Evolutionary conservation across 1,139 yeast genomes (phyloP), one percentile per base, ranked within the genome.

Genomic region (Hanseniaspora gamundiae): DNA sequence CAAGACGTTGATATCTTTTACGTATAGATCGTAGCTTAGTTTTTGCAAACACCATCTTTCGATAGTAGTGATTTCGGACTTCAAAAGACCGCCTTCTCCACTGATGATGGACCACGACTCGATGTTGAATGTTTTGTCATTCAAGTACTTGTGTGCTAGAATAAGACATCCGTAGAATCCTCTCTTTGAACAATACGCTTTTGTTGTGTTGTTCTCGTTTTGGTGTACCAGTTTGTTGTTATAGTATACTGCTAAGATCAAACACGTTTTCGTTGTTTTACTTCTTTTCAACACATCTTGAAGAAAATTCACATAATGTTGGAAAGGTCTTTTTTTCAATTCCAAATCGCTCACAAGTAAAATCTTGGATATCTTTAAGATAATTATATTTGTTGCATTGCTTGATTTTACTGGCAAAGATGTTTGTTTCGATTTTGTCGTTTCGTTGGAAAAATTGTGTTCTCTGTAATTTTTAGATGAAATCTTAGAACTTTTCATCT

Each of bases 41-140:
- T 48, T 53, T 9, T 42, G 45, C 29, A 59, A 49, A 48, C 57
- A 52, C 61, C 61, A 59, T 19, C 60, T 51, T 48, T 59, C 64
- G 59, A 58, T 57, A 27, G 45, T 47, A 3, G 56, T 42, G n/a
- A 59, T 40, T 36, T 50, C 57, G 40, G 47, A 50, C 22, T 49
- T 41, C 5, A 45, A 45, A 22, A 59, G 47, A 2, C 64, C 64
- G 6, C 39, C 39, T 33, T 33, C n/a, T 10, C 39, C 39, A 35
- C 57, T 51, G 19, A 59, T 53, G 20, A 49, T 47, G n/a, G 53
- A 49, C 64, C 64, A 59, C 11, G 59, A 50, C 38, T 52, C 52
- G 55, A 58, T 50, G 9, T 58, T 50, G 41, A 57, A 57, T 3
- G 62, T 56, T 35, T 50, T 54, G 46, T 59, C 64, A 41, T 55